These are phyloP conservation scores for Rhizopogon vesiculosus DNA, from an alignment of 768 basidiomycete species.

Conservation along the genomic window DNA sequence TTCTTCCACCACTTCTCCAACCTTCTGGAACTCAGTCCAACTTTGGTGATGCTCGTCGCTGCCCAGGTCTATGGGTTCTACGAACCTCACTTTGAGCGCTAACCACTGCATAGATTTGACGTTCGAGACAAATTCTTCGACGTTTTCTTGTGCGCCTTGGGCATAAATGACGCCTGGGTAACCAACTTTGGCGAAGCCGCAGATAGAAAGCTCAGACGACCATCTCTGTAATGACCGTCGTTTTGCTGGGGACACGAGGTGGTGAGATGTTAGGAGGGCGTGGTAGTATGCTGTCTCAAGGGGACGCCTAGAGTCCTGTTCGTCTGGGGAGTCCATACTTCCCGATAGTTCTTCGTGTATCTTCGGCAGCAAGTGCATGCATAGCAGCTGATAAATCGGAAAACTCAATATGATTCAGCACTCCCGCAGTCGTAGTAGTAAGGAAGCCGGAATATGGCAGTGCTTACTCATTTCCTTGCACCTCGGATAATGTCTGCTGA, in stretches of 20 bases:
- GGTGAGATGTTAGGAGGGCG: slow-evolving; percentile 69
- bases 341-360: slow-evolving; percentile 36
- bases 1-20: slow-evolving; percentile 64
- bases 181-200: slow-evolving; percentile 71
- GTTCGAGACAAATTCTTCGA: slow-evolving; percentile 62
- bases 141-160: slow-evolving; percentile 44
- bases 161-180: slow-evolving; percentile 75
- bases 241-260: slow-evolving; percentile 61
- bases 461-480: slow-evolving; percentile 27
- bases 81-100: slow-evolving; percentile 58
- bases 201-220: slow-evolving; percentile 47
- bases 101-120: slow-evolving; percentile 80
- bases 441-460: neutral
- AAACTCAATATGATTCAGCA: slow-evolving; percentile 35
- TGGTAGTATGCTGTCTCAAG: slow-evolving; percentile 34
- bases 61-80: slow-evolving; percentile 38
- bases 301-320: neutral
- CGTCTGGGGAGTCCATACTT: neutral
- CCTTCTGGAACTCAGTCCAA: slow-evolving; percentile 67
- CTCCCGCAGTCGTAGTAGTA: neutral
- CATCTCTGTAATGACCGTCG: slow-evolving; percentile 53
- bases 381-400: slow-evolving; percentile 56
- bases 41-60: neutral
- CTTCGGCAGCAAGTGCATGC: slow-evolving; percentile 50
- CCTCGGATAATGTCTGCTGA: slow-evolving; percentile 31